Percentiles rank a stretch among this genome's conserved stretches.
Conservation (phyloP, 495 filamentous ascomycete genomes). For the Talaromyces nanjingensis region DNA sequence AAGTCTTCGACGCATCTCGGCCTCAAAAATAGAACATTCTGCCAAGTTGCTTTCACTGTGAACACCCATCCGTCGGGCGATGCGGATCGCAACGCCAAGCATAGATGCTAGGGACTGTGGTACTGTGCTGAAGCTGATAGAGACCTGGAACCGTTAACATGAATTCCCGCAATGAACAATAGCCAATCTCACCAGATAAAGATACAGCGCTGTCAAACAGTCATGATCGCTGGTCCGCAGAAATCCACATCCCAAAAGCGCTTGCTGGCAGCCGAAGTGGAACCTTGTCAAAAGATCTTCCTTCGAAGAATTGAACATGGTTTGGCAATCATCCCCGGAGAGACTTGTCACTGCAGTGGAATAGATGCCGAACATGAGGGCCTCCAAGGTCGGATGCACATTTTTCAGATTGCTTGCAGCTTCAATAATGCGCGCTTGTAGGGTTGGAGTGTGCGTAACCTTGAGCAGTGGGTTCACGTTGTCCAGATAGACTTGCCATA, state of each 20-base stretch:
- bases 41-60: conserved; percentile 34
- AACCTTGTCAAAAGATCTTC: conserved; percentile 38
- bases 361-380: conserved; percentile 55
- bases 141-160: conserved; percentile 37
- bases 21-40: conserved; percentile 35
- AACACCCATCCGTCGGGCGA: conserved; percentile 48
- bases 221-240: conserved; percentile 43
- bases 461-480: conserved; percentile 65
- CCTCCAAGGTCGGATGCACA: conserved; percentile 20
- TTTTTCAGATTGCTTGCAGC: conserved; percentile 19
- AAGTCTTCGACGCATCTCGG: conserved; percentile 51
- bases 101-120: conserved; percentile 49
- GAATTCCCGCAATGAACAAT: background rate
- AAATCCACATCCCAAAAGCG: conserved; percentile 39
- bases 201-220: conserved; percentile 51
- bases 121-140: conserved; percentile 33
- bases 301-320: conserved; percentile 34
- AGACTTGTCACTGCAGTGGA: conserved; percentile 42
- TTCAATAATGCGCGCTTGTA: conserved; percentile 37
- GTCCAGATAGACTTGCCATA: conserved; percentile 65
- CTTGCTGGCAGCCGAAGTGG: conserved; percentile 50
- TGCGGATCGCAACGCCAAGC: conserved; percentile 45
- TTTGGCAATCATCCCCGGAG: conserved; percentile 29
- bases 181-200: conserved; percentile 47
- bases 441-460: conserved; percentile 58